A percentile compares a stretch with the other conserved stretches of the same genome.
Conservation (phyloP, 306 rosid genomes). For the Castanospermum australe region DNA sequence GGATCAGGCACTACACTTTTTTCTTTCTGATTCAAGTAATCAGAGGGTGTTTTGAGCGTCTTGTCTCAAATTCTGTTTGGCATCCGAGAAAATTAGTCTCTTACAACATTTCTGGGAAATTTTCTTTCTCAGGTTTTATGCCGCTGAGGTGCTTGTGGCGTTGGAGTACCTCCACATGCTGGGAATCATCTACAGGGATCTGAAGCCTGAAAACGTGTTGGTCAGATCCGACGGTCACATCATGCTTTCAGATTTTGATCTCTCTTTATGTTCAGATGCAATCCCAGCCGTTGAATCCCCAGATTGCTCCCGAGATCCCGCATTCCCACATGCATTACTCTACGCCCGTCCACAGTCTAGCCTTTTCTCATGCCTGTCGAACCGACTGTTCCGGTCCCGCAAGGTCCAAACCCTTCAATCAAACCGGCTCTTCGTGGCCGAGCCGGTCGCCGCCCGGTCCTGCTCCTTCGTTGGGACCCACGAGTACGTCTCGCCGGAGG, state of each 20-base stretch:
- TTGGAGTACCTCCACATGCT: slow-evolving; percentile 97
- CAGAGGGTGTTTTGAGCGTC: background rate
- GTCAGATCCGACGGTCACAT: slow-evolving; percentile 98
- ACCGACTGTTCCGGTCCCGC: slow-evolving; percentile 61
- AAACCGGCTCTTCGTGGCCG: slow-evolving; percentile 89
- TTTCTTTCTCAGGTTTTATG: slow-evolving; percentile 68
- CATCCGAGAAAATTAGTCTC: background rate
- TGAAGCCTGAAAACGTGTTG: slow-evolving; percentile 91
- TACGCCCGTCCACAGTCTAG: slow-evolving; percentile 38
- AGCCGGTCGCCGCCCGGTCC: slow-evolving; percentile 83
- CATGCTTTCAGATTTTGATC: slow-evolving; percentile 97
- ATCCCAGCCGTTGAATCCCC: slow-evolving; percentile 89
- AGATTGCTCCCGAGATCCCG: slow-evolving; percentile 35
- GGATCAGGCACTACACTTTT: slow-evolving; percentile 21
- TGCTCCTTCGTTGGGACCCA: slow-evolving; percentile 95
- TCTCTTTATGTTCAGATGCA: slow-evolving; percentile 82
- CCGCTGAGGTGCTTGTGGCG: slow-evolving; percentile 85
- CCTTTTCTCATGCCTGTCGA: slow-evolving; percentile 66
- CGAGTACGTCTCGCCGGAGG: slow-evolving; percentile 94
- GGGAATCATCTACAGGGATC: slow-evolving; percentile 93
- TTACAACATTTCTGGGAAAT: background rate
- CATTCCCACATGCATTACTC: slow-evolving; percentile 25
- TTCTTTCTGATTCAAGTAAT: slow-evolving; percentile 1
- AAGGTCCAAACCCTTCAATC: slow-evolving; percentile 57
- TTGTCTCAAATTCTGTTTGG: background rate